Conservation (phyloP, 2,329 filamentous ascomycete species). For the Monosporascus cannonballus region DNA sequence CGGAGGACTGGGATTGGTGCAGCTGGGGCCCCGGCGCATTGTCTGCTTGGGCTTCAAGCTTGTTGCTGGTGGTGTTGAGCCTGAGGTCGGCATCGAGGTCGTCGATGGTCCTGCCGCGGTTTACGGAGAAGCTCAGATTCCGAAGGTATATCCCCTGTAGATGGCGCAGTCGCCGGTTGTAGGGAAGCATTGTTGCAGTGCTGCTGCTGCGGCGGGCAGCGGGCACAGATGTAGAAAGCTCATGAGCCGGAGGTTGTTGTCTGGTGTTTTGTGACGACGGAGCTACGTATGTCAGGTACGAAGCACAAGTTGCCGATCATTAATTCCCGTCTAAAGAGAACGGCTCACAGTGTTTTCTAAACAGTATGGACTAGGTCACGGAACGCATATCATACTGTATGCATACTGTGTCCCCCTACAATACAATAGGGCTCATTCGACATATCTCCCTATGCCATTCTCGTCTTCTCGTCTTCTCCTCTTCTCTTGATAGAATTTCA, state of each 20-base stretch:
- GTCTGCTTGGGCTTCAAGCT: constrained; percentile 43
- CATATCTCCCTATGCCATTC: no score
- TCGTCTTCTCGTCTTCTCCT: no score
- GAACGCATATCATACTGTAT: no score
- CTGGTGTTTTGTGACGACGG: constrained; percentile 4
- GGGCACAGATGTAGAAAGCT: constrained; percentile 14
- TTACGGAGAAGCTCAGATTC: constrained; percentile 66
- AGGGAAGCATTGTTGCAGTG: constrained; percentile 40
- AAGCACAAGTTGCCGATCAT: no score
- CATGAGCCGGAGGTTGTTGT: constrained; percentile 6
- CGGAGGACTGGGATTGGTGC: constrained; percentile 51
- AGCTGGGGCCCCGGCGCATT: constrained; percentile 34
- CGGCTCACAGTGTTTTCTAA: no score
- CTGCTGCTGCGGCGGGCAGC: constrained; percentile 23
- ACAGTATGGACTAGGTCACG: no score
- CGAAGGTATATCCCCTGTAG: constrained; percentile 81
- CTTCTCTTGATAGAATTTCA: no score
- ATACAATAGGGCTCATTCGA: no score
- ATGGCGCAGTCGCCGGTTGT: constrained; percentile 87
- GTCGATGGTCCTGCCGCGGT: constrained; percentile 60
- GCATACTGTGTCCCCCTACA: no score
- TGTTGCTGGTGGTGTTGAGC: constrained; percentile 46
- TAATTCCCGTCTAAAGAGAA: no score
- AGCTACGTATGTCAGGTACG: no score
- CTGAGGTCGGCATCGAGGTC: constrained; percentile 72